phyloP scores from a whole-genome alignment of 2,329 filamentous ascomycete species.

The Fusarium anguioides region DNA sequence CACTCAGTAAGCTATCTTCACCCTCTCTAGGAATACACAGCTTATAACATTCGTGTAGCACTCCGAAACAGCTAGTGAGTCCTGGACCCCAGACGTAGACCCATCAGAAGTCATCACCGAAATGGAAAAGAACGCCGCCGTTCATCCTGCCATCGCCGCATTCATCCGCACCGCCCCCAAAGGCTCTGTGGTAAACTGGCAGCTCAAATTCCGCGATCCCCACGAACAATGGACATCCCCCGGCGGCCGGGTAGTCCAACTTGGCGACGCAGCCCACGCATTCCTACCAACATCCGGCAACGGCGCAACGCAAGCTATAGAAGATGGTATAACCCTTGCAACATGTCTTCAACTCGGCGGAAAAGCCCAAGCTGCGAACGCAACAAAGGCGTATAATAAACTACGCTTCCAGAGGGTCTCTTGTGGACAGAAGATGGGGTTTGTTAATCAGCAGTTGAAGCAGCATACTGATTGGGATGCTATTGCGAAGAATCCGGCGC shows the following conservation, averaged over 20 bases:
- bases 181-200: conserved; percentile 32
- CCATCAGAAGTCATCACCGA: conserved; percentile 23
- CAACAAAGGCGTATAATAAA: conserved; percentile 21
- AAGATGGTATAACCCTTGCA: conserved; percentile 29
- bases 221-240: conserved; percentile 35
- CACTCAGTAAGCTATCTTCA: conserved; percentile 5
- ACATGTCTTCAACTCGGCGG: conserved; percentile 23
- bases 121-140: conserved; percentile 31
- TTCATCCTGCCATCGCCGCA: conserved; percentile 24
- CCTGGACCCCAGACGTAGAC: conserved; percentile 28
- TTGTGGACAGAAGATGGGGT: conserved; percentile 23
- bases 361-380: conserved; percentile 14
- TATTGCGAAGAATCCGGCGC: conserved; percentile 24
- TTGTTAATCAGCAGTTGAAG: conserved; percentile 33
- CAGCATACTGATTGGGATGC: conserved; percentile 33
- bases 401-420: conserved; percentile 21
- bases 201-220: conserved; percentile 32
- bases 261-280: conserved; percentile 29
- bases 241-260: conserved; percentile 25
- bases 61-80: conserved; percentile 25
- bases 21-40: too few relatives aligned
- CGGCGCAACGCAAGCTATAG: conserved; percentile 26
- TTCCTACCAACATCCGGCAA: conserved; percentile 29
- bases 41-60: background rate
- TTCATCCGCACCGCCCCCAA: conserved; percentile 29